Base-by-base conservation (phyloP, 2,329 filamentous ascomycete genomes). In the Aspergillus tubingensis region DNA sequence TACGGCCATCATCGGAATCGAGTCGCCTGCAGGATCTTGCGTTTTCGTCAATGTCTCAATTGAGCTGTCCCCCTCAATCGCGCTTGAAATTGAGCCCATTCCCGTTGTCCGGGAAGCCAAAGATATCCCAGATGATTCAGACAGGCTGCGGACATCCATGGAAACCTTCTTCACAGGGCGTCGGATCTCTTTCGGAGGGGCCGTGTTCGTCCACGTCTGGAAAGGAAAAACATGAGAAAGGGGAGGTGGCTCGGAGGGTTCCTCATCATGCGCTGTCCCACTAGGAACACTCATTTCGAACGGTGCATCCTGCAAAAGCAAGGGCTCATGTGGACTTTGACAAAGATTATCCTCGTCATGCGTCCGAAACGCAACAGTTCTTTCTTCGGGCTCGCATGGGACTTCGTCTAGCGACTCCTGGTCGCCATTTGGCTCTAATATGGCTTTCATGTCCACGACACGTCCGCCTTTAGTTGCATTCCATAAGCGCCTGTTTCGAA, bases 151-250 rank as follows among this genome's bases (percentile, higher is more conserved):
- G 15, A 90, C 90, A 71, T 96, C 92, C 90, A 97, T 90, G 0
- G 92, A 91, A 0, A 98, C 94, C 66, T 85, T 91, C 75, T 95
- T 96, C 38, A 85, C 78, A 66, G 84, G 85, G 60, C 86, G 86
- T 4, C 77, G 71, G 2, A 79, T 76, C 13, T 75, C 74, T 44
- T 74, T 72, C 53, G 75, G 74, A 5, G 79, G 74, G 19, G 81
- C 79, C 2, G 74, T 71, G 32, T 70, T 82, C 47, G 78, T 74
- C 61, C 86, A 85, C 58, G 83, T 85, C 72, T 96, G 91, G 64
- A 96, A 98, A 0, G 93, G 94, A 68, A 97, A 97, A 1, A 98
- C 92, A 72, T 98, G 94, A 55, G 89, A 85, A 3, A 98, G 79
- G 17, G 74, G 69, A 7, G 75, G 74, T 38, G 69, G 69, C 48